Percentiles rank a stretch among this genome's conserved stretches.
Conservation (phyloP, 1,139 yeast species). For the Yamadazyma songkhlaensis region DNA sequence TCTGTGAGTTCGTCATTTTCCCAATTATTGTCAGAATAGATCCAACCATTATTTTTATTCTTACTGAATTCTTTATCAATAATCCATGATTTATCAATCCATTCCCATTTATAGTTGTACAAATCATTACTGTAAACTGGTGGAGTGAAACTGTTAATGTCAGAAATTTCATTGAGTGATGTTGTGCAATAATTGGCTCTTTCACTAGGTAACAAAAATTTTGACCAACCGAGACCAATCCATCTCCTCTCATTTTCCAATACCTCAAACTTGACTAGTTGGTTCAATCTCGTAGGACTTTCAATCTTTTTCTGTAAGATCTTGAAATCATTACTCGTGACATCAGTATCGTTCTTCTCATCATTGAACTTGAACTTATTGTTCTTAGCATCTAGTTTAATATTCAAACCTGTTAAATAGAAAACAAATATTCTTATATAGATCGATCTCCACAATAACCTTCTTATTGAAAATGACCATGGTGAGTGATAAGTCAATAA, state of each 20-base stretch:
- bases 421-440: constrained; percentile 40
- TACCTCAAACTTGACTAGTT: constrained; percentile 48
- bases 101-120: constrained; percentile 48
- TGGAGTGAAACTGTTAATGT: constrained; percentile 37
- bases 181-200: constrained; percentile 47
- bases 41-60: constrained; percentile 48
- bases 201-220: constrained; percentile 50
- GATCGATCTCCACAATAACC: constrained; percentile 54
- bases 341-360: constrained; percentile 9
- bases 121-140: constrained; percentile 46
- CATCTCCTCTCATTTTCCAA: constrained; percentile 61
- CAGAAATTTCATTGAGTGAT: constrained; percentile 37
- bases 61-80: constrained; percentile 40
- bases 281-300: constrained; percentile 43
- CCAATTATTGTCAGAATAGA: constrained; percentile 54
- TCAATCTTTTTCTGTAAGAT: constrained; percentile 38
- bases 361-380: constrained; percentile 13
- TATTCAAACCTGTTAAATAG: constrained; percentile 46
- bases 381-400: constrained; percentile 19
- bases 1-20: constrained; percentile 36
- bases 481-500: constrained; percentile 51
- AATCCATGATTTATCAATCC: constrained; percentile 54
- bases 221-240: constrained; percentile 62
- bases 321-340: constrained; percentile 21
- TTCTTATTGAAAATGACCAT: constrained; percentile 49